These are phyloP conservation scores for Cordyceps militaris DNA, from an alignment of 2,329 filamentous ascomycete species.

Conservation along the genomic window DNA sequence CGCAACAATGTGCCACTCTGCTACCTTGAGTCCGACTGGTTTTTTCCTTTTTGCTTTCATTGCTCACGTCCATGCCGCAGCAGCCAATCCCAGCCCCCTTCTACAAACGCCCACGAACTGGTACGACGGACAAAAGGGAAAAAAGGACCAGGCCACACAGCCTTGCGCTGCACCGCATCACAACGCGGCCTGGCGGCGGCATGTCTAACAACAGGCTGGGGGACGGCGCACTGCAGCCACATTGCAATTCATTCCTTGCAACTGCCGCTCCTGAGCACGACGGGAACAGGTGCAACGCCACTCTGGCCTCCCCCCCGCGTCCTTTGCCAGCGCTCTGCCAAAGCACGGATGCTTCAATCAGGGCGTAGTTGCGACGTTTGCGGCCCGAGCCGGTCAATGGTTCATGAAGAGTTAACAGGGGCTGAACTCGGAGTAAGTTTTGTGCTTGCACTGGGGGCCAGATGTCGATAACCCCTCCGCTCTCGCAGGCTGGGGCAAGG, in stretches of 20 bases:
- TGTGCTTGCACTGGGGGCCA: not conserved
- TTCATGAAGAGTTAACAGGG: too few relatives aligned
- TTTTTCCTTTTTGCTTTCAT: not conserved
- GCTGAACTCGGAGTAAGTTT: not conserved
- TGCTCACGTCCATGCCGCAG: not conserved
- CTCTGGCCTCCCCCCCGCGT: not conserved
- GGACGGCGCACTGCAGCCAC: not conserved
- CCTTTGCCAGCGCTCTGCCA: not conserved
- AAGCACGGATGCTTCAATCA: constrained; percentile 3
- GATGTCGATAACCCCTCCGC: not conserved
- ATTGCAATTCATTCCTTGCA: not conserved
- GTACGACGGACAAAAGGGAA: not conserved
- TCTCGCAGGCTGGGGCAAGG: not conserved
- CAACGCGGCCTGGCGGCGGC: not conserved
- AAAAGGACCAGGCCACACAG: not conserved
- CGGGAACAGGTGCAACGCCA: not conserved
- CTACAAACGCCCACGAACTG: not conserved
- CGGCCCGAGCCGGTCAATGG: too few relatives aligned
- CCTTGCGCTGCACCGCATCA: not conserved
- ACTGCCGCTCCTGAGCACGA: not conserved
- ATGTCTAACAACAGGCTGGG: not conserved
- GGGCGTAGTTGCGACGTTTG: not conserved
- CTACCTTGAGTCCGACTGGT: not conserved
- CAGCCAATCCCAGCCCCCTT: not conserved
- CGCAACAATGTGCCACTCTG: not conserved